Conservation (phyloP, 169 alveolate species). For the Plasmodium gonderi region DNA sequence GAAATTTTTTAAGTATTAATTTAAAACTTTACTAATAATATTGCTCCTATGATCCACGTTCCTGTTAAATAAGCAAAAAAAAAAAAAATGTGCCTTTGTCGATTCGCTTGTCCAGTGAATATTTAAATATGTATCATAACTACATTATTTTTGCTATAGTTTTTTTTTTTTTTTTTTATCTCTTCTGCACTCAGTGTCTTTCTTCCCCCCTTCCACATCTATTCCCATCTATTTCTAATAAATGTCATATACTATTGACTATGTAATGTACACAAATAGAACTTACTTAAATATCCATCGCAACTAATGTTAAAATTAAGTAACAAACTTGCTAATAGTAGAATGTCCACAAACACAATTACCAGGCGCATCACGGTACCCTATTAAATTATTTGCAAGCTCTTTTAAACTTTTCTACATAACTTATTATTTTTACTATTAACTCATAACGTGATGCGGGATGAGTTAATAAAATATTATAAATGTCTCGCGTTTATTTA, state of each 20-base stretch:
- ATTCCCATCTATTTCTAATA: not conserved
- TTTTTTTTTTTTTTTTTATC: not conserved
- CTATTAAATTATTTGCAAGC: slow-evolving; percentile 20
- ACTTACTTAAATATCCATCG: slow-evolving; percentile 69
- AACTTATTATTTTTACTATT: slow-evolving; percentile 9
- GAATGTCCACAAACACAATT: slow-evolving; percentile 41
- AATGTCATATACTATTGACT: not conserved
- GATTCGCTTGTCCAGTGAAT: not conserved
- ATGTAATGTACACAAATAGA: not conserved
- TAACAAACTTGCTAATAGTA: slow-evolving; percentile 36
- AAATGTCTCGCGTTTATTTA: not conserved
- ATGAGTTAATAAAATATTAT: not conserved
- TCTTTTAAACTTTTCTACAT: slow-evolving; percentile 1
- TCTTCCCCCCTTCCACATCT: too few relatives aligned
- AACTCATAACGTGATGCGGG: not conserved
- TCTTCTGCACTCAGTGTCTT: not conserved
- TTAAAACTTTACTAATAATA: slow-evolving; percentile 29
- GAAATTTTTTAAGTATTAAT: not conserved
- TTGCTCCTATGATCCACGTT: slow-evolving; percentile 71
- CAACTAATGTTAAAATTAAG: slow-evolving; percentile 28
- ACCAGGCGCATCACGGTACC: slow-evolving; percentile 20
- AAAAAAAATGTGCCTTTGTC: not conserved
- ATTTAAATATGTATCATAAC: not conserved
- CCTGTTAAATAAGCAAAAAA: slow-evolving; percentile 6
- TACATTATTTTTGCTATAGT: too few relatives aligned